A percentile compares a stretch with the other conserved stretches of the same genome.
These are phyloP conservation scores for Arbutus unedo DNA, from an alignment of 148 eudicot genomes.

Conservation along the genomic window DNA sequence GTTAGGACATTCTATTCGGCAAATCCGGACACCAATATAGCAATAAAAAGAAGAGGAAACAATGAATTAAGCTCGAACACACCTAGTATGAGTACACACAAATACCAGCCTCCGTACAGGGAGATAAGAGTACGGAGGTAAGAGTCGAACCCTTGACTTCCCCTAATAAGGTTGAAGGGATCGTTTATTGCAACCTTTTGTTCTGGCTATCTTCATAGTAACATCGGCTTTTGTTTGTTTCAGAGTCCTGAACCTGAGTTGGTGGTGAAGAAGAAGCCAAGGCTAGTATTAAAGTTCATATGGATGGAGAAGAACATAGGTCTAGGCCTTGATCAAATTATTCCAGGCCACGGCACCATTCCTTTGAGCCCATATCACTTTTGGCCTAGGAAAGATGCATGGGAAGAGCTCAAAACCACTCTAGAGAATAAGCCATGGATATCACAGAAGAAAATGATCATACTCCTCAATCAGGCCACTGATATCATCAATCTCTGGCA, in stretches of 20 bases:
- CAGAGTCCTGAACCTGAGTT: slow-evolving; percentile 33
- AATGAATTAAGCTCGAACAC: not conserved
- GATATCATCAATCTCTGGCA: slow-evolving; percentile 94
- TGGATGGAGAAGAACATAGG: slow-evolving; percentile 99
- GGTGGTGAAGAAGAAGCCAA: slow-evolving; percentile 57
- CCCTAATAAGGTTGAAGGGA: not conserved
- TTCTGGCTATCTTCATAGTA: not conserved
- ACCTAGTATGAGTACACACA: not conserved
- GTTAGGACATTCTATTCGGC: not conserved
- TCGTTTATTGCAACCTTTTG: not conserved
- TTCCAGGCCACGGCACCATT: slow-evolving; percentile 75
- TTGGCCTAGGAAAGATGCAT: slow-evolving; percentile 96
- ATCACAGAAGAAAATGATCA: slow-evolving; percentile 87
- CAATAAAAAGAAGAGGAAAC: not conserved
- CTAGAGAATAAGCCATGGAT: slow-evolving; percentile 90
- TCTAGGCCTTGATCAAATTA: slow-evolving; percentile 56
- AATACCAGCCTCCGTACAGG: not conserved
- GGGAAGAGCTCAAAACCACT: slow-evolving; percentile 83
- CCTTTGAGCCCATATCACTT: slow-evolving; percentile 83
- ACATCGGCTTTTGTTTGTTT: not conserved
- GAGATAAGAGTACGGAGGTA: not conserved
- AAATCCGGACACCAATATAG: not conserved
- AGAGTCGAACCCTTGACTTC: not conserved
- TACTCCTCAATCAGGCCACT: slow-evolving; percentile 87
- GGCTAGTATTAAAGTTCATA: slow-evolving; percentile 73